Evolutionary conservation across 306 rosid species (phyloP), one percentile per base, ranked within the genome.

Genomic region (Elaeagnus macrophylla): DNA sequence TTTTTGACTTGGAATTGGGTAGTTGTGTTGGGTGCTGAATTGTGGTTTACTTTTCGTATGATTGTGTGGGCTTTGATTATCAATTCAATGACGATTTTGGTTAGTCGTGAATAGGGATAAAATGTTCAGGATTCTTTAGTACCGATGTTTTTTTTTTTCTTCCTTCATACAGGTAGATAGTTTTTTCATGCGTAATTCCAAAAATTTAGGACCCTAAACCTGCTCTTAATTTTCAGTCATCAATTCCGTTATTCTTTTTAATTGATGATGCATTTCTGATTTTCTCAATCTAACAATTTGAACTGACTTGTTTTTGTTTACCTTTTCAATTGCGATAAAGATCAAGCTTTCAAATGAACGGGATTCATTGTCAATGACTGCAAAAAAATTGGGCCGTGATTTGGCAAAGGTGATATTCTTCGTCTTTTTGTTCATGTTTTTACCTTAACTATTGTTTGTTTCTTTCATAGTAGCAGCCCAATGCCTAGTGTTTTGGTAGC

Each of bases 301-400:
- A 52, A 41, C 38, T 69, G 16, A 12, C 58, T 39, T 45, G 3
- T 42, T 68, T 13, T 6, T 55, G 7, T 45, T 12, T 56, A 42
- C 57, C 16, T 16, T 46, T 72, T 15, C 11, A 57, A n/a, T 64
- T 36, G 18, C 57, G n/a, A 53, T 84, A 61, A 63, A 88, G 97
- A 60, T 36, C 64, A 85, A 50, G 66, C 80, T 89, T 45, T 64
- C 86, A 1, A 80, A 70, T 65, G 97, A 89, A 58, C 73, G 95
- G 39, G 97, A 85, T 78, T 76, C 88, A 39, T 58, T 81, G 67
- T 77, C 84, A 48, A 71, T 78, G 70, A 76, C 86, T 6, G 67
- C 84, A 0, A 89, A 85, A 67, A 89, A 83, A 72, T 76, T 89
- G 14, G 75, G 86, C 67, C 86, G 95, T 50, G 97, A 89, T 66